phyloP scores from a whole-genome alignment of 164 flowering plant species.

The Liriodendron chinense region DNA sequence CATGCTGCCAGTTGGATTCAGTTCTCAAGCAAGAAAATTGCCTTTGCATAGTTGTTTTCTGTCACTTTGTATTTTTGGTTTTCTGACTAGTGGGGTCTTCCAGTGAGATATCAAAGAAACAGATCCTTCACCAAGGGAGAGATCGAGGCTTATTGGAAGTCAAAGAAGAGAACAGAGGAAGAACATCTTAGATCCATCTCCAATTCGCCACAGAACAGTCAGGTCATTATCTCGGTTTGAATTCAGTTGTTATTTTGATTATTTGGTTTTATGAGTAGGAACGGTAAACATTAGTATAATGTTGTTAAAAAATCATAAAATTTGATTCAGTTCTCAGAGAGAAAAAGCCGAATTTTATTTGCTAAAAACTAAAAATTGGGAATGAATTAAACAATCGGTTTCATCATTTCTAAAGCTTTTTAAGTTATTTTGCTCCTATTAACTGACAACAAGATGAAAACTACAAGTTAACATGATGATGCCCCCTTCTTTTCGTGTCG shows the following conservation, averaged over 20 bases:
- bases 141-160: slow-evolving; percentile 68
- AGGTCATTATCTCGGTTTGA: slow-evolving; percentile 8
- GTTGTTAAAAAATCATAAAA: background rate
- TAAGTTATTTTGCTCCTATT: background rate
- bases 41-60: background rate
- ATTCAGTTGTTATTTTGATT: too few relatives aligned
- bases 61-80: background rate
- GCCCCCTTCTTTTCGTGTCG: too few relatives aligned
- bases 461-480: too few relatives aligned
- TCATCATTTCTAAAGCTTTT: background rate
- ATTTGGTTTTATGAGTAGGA: background rate
- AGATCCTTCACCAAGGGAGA: slow-evolving; percentile 68
- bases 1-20: too few relatives aligned
- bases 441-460: background rate
- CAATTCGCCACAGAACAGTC: slow-evolving; percentile 10
- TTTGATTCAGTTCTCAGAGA: background rate
- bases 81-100: slow-evolving; percentile 4
- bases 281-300: background rate
- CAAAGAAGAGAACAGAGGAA: slow-evolving; percentile 58
- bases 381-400: background rate
- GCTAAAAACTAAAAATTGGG: background rate
- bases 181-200: slow-evolving; percentile 51
- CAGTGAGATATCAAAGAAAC: slow-evolving; percentile 58
- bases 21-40: too few relatives aligned
- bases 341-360: background rate